These are phyloP conservation scores for Comarum palustre DNA, from an alignment of 306 rosid species.

Conservation along the genomic window DNA sequence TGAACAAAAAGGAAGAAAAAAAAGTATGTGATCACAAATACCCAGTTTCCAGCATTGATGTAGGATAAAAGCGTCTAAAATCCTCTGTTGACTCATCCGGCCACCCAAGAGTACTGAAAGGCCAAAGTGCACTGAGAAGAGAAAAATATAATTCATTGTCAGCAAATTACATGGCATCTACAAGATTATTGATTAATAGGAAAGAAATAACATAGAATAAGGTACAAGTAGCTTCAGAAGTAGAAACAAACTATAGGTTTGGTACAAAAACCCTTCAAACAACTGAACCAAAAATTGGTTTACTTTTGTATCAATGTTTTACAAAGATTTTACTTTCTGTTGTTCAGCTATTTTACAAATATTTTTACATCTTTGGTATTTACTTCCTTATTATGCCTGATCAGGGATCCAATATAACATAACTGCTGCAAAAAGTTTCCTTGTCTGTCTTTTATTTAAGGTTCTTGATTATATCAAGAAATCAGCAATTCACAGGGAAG, in stretches of 20 bases:
- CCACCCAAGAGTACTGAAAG: slow-evolving; percentile 99
- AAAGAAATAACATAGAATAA: background rate
- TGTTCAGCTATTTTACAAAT: background rate
- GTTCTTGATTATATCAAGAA: background rate
- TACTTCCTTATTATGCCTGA: background rate
- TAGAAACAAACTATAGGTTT: background rate
- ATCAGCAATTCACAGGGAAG: background rate
- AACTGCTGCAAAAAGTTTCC: background rate
- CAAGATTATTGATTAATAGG: background rate
- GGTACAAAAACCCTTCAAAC: background rate
- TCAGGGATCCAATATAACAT: background rate
- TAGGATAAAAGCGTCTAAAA: slow-evolving; percentile 79
- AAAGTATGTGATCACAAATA: slow-evolving; percentile 35
- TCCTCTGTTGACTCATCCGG: slow-evolving; percentile 76
- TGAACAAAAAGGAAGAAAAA: slow-evolving; percentile 9
- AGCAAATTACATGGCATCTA: slow-evolving; percentile 16
- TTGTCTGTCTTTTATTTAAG: background rate
- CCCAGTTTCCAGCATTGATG: slow-evolving; percentile 99
- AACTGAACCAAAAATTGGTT: background rate
- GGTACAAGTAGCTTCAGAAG: background rate
- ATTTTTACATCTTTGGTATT: background rate
- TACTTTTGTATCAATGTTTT: background rate
- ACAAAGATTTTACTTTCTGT: background rate
- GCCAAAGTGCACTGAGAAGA: slow-evolving; percentile 83
- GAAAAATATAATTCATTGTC: background rate